Percentiles rank a stretch among this genome's conserved stretches.
Evolutionary conservation across 331 rosid species (phyloP).

Genomic region (Acacia pycnantha): DNA sequence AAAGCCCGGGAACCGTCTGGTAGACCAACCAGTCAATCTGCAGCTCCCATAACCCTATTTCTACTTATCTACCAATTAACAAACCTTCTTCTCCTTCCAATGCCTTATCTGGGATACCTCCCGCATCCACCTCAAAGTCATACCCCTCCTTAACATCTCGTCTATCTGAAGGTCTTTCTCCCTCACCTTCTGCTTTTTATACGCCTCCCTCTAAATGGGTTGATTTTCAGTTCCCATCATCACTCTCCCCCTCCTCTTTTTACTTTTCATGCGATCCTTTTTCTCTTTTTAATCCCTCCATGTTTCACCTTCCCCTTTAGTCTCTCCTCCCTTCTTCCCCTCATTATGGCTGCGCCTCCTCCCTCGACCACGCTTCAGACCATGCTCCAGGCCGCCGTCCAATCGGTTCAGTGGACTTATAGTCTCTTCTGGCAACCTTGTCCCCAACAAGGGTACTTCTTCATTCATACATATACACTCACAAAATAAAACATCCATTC

Average conservation of each 20-base stretch:
- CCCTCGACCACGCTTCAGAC: conserved; percentile 53
- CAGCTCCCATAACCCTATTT: conserved; percentile 19
- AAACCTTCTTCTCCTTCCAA: conserved; percentile 35
- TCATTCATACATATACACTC: too few relatives aligned
- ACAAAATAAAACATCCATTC: not conserved
- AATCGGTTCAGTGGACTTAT: conserved; percentile 96
- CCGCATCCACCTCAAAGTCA: conserved; percentile 73
- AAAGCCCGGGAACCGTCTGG: conserved; percentile 49
- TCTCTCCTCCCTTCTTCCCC: not conserved
- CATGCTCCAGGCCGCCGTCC: conserved; percentile 86
- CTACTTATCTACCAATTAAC: conserved; percentile 25
- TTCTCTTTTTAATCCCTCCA: not conserved
- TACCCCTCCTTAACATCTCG: conserved; percentile 25
- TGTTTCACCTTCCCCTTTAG: not conserved
- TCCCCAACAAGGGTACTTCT: conserved; percentile 69
- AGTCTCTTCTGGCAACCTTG: conserved; percentile 90
- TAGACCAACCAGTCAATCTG: conserved; percentile 90
- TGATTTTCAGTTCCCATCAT: conserved; percentile 36
- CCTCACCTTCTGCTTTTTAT: conserved; percentile 28
- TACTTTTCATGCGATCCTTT: conserved; percentile 20
- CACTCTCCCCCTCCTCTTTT: not conserved
- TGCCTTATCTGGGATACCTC: conserved; percentile 34
- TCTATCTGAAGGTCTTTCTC: conserved; percentile 40
- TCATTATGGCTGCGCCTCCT: conserved; percentile 49
- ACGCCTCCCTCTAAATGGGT: not conserved